Evolutionary conservation across 768 basidiomycete species (phyloP), one percentile per base, ranked within the genome.

Genomic region (Auriscalpium orientale): DNA sequence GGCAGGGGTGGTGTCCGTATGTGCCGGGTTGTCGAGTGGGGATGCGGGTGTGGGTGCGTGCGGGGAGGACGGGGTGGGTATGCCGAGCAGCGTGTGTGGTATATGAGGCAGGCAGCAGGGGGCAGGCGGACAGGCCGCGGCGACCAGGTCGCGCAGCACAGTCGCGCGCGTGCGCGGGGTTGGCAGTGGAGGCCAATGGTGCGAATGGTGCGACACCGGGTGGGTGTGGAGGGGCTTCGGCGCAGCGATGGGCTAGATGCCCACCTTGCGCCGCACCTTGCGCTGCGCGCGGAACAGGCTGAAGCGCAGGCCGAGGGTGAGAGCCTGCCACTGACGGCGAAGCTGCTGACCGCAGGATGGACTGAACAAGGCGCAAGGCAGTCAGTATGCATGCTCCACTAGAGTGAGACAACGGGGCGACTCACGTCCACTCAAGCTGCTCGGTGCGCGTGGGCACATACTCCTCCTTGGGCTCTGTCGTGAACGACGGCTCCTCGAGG

Each of bases 321-420:
- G 58, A 9, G 83, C 81, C 62, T 83, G 81, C 84, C 85, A 85
- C 56, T 83, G 79, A 9, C 79, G 72, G 55, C 73, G 71, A 45
- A 86, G 67, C 48, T 68, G 71, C 65, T 83, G 73, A 9, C 72
- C 69, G 68, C 84, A 85, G 37, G 81, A 81, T 12, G 84, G 84
- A 3, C 81, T 83, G 56, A 22, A 52, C 49, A 40, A 49, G 51
- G 6, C 33, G 50, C 37, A n/a, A 40, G 12, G 4, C 6, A 2
- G 21, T 57, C 12, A 53, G 49, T 33, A 16, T 20, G 20, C 34
- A 43, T 34, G 55, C 46, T 45, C n/a, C 28, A 54, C 45, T 16
- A 40, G 44, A 28, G 16, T 37, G 45, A n/a, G 49, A 37, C 13
- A 51, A 55, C n/a, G n/a, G n/a, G 28, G 12, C 28, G 15, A 62